Percentiles rank a stretch among this genome's conserved stretches.
phyloP scores from a whole-genome alignment of 2,329 filamentous ascomycete genomes.

The Ophiostoma tasmaniense region DNA sequence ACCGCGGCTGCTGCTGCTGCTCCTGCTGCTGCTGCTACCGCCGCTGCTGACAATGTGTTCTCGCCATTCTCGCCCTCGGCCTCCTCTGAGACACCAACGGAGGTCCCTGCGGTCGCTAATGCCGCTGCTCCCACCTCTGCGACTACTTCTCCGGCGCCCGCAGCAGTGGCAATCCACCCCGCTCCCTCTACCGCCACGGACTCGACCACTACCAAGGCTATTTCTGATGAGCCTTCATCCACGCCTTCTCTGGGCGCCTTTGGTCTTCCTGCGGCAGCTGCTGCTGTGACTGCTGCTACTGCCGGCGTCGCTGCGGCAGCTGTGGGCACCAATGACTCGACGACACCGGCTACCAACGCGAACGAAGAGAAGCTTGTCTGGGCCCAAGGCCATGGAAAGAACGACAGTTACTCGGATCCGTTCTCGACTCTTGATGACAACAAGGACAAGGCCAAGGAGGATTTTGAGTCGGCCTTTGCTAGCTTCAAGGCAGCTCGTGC shows the following conservation, averaged over 20 bases:
- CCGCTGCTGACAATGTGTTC: background rate
- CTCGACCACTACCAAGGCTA: background rate
- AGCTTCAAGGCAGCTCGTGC: slow-evolving; percentile 48
- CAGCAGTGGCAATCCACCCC: background rate
- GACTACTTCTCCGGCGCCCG: slow-evolving; percentile 7
- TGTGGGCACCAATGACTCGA: background rate
- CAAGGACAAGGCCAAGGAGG: slow-evolving; percentile 55
- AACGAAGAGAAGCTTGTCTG: slow-evolving; percentile 13
- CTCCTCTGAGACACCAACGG: background rate
- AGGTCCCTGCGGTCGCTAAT: background rate
- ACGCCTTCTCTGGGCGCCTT: background rate
- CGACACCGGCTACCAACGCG: slow-evolving; percentile 6
- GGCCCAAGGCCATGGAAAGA: slow-evolving; percentile 20
- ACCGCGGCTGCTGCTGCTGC: background rate
- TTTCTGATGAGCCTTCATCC: background rate
- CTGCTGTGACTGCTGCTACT: background rate
- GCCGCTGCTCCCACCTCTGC: background rate
- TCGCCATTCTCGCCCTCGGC: background rate
- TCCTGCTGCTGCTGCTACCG: background rate
- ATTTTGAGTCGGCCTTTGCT: slow-evolving; percentile 80
- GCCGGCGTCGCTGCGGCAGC: background rate
- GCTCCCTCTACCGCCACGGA: background rate
- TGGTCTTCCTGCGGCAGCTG: background rate
- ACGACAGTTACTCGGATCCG: slow-evolving; percentile 34
- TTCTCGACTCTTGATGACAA: slow-evolving; percentile 44